These are phyloP conservation scores for Kluyveromyces nonfermentans DNA, from an alignment of 805 yeast genomes.

Conservation along the genomic window DNA sequence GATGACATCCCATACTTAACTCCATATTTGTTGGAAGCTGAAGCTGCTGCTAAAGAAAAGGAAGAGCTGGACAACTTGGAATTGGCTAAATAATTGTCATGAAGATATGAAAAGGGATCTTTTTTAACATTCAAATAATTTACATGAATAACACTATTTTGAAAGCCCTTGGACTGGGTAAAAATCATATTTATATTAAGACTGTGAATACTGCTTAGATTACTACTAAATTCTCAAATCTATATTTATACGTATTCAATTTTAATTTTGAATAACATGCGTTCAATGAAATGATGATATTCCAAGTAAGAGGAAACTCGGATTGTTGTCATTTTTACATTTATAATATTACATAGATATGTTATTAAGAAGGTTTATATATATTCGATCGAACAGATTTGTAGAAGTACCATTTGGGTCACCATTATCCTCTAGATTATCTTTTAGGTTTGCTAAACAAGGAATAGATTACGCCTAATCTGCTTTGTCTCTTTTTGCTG, in stretches of 20 bases:
- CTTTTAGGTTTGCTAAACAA: slow-evolving; percentile 1
- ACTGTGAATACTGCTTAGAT: background rate
- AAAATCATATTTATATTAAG: background rate
- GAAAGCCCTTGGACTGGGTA: background rate
- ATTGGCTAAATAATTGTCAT: slow-evolving; percentile 20
- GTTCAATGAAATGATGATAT: background rate
- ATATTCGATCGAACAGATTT: background rate
- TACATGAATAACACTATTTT: background rate
- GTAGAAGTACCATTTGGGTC: background rate
- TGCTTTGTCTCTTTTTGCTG: background rate
- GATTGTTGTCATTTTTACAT: background rate
- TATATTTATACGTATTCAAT: background rate
- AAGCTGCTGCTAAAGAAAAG: slow-evolving; percentile 83
- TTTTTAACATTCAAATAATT: background rate
- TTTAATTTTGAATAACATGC: background rate
- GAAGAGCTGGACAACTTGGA: slow-evolving; percentile 75
- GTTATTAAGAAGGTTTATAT: no score
- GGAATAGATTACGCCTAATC: slow-evolving; percentile 1
- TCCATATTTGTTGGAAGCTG: slow-evolving; percentile 89
- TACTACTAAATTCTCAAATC: background rate
- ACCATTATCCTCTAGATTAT: background rate
- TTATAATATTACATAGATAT: background rate
- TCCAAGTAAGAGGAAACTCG: no score
- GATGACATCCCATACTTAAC: slow-evolving; percentile 77
- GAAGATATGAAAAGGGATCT: background rate